Evolutionary conservation across 169 alveolate genomes (phyloP).

Genomic region (Ichthyophthirius multifiliis): DNA sequence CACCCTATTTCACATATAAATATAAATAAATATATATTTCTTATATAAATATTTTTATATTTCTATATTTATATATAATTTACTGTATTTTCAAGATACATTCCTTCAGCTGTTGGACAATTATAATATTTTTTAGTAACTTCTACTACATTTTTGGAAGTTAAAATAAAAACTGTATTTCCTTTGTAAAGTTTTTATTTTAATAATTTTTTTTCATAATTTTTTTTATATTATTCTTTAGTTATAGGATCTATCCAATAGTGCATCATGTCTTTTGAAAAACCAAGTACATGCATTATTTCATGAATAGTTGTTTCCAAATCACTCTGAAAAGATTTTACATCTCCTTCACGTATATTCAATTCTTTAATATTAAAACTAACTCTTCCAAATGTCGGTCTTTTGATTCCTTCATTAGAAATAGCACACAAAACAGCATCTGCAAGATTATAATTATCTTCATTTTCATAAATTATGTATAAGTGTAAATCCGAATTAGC

Average conservation of each 20-base stretch:
- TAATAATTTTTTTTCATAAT: too few relatives aligned
- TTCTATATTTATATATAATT: neutral
- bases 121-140: conserved; percentile 33
- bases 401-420: neutral
- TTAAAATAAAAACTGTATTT: conserved; percentile 1
- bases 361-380: neutral
- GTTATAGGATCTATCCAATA: neutral
- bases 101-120: conserved; percentile 40
- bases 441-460: neutral
- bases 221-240: too few relatives aligned
- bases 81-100: conserved; percentile 47
- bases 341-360: too few relatives aligned
- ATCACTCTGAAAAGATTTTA: too few relatives aligned
- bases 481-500: conserved; percentile 6
- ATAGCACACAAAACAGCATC: neutral
- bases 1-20: conserved; percentile 12
- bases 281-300: conserved; percentile 12
- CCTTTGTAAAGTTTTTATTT: too few relatives aligned
- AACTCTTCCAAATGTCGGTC: conserved; percentile 18
- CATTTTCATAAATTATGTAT: neutral
- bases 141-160: conserved; percentile 39
- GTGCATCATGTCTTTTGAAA: neutral
- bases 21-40: too few relatives aligned
- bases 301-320: conserved; percentile 12
- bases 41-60: too few relatives aligned